phyloP scores from a whole-genome alignment of 352 stramenopile species.

The Saprolegnia diclina region DNA sequence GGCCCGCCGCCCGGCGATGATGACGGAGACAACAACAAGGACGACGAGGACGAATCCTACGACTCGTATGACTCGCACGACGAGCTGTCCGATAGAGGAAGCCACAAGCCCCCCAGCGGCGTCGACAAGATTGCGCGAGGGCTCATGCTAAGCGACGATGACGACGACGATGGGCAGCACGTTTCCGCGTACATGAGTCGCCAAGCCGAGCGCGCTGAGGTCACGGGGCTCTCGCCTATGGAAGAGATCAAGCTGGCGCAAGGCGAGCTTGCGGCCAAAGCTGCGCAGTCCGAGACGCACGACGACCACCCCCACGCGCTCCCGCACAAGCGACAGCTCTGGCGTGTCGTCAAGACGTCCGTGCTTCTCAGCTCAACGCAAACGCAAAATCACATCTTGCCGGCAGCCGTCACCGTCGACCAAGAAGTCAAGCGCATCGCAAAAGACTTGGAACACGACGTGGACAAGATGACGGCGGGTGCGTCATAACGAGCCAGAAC shows the following conservation, averaged over 20 bases:
- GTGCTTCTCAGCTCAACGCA: neutral
- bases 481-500: constrained; percentile 1
- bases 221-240: constrained; percentile 74
- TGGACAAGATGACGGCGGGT: constrained; percentile 79
- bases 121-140: constrained; percentile 9
- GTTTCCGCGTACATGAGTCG: constrained; percentile 68
- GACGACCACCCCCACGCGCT: neutral
- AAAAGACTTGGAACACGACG: constrained; percentile 34
- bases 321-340: neutral
- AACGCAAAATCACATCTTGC: neutral
- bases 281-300: constrained; percentile 31
- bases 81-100: neutral
- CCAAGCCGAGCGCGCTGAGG: constrained; percentile 58
- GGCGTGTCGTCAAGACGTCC: constrained; percentile 5
- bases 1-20: neutral
- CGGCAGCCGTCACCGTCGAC: constrained; percentile 30
- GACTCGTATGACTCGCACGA: neutral
- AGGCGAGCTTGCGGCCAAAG: constrained; percentile 70
- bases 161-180: neutral
- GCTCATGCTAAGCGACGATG: constrained; percentile 5
- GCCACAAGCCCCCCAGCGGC: neutral
- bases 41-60: neutral
- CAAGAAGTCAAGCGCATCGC: constrained; percentile 34
- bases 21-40: neutral
- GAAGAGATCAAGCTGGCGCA: constrained; percentile 79